A percentile compares a stretch with the other conserved stretches of the same genome.
Evolutionary conservation across 441 rosid species (phyloP).

Genomic region (Hura crepitans): DNA sequence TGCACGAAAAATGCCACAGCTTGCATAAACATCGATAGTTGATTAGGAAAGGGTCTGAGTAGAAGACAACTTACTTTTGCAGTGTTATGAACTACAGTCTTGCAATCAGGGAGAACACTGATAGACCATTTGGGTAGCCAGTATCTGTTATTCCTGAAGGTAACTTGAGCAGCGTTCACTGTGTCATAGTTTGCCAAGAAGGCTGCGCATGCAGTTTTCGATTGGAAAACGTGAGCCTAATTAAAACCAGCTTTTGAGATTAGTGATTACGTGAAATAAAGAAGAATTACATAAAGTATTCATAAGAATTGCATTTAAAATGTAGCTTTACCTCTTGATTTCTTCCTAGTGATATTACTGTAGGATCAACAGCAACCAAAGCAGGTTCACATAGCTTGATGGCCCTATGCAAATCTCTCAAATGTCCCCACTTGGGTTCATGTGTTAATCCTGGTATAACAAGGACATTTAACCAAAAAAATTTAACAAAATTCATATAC

Average conservation of each 20-base stretch:
- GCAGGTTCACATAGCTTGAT: slow-evolving; percentile 84
- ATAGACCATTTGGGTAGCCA: slow-evolving; percentile 94
- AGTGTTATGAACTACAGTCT: slow-evolving; percentile 80
- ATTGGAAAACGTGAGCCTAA: slow-evolving; percentile 90
- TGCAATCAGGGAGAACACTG: slow-evolving; percentile 98
- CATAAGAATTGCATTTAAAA: neutral
- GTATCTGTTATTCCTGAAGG: slow-evolving; percentile 59
- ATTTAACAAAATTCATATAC: neutral
- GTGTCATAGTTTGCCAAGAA: slow-evolving; percentile 79
- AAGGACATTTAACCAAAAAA: neutral
- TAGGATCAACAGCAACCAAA: slow-evolving; percentile 62
- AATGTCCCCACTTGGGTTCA: slow-evolving; percentile 93
- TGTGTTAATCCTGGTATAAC: slow-evolving; percentile 55
- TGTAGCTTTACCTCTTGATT: slow-evolving; percentile 58
- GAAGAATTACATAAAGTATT: neutral
- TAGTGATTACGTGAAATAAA: too few relatives aligned
- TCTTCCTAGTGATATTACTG: slow-evolving; percentile 58
- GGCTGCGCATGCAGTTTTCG: slow-evolving; percentile 74
- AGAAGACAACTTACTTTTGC: slow-evolving; percentile 57
- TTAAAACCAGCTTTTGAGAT: slow-evolving; percentile 9
- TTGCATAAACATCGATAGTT: neutral
- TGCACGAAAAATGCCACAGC: slow-evolving; percentile 25
- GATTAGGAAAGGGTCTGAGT: neutral
- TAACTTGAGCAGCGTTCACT: slow-evolving; percentile 50
- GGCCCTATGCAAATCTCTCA: slow-evolving; percentile 88